A percentile compares a stretch with the other conserved stretches of the same genome.
phyloP scores from a whole-genome alignment of 371 early-diverging fungal species.

The Homolaphlyctis polyrhiza region DNA sequence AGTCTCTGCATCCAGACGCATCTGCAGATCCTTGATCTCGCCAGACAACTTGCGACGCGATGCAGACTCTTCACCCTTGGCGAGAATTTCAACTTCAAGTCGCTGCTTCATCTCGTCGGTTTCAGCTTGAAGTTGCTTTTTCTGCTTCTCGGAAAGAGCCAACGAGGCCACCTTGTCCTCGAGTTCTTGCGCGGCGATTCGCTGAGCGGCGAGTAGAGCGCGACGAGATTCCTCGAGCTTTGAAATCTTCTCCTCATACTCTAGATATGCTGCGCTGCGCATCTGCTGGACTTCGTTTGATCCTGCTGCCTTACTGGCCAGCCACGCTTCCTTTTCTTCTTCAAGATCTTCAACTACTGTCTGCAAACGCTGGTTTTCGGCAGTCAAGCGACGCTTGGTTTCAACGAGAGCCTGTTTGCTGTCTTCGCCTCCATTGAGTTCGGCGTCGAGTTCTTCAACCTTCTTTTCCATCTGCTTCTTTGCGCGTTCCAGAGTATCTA shows the following conservation, averaged over 20 bases:
- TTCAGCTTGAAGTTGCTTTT: slow-evolving; percentile 59
- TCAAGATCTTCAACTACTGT: slow-evolving; percentile 59
- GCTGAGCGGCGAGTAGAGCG: slow-evolving; percentile 64
- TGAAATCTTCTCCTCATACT: slow-evolving; percentile 63
- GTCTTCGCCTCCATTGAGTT: slow-evolving; percentile 55
- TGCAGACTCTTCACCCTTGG: slow-evolving; percentile 51
- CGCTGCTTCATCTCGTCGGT: slow-evolving; percentile 55
- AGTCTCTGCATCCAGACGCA: slow-evolving; percentile 40
- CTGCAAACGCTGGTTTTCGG: slow-evolving; percentile 58
- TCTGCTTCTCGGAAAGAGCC: slow-evolving; percentile 54
- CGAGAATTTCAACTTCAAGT: slow-evolving; percentile 58
- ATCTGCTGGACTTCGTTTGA: slow-evolving; percentile 49
- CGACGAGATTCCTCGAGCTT: slow-evolving; percentile 73
- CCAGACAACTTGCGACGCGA: slow-evolving; percentile 39
- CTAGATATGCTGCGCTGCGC: slow-evolving; percentile 49
- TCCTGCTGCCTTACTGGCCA: slow-evolving; percentile 31
- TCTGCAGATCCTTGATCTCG: slow-evolving; percentile 48
- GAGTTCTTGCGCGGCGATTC: slow-evolving; percentile 67
- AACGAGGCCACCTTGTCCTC: slow-evolving; percentile 68
- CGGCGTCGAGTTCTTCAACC: slow-evolving; percentile 57
- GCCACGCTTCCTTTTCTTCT: slow-evolving; percentile 48
- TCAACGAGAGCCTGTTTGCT: slow-evolving; percentile 52
- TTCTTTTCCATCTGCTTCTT: slow-evolving; percentile 62
- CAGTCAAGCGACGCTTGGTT: slow-evolving; percentile 52
- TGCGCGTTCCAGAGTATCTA: slow-evolving; percentile 55